phyloP scores from a whole-genome alignment of 2,329 filamentous ascomycete genomes.

The Aspergillus sp. region DNA sequence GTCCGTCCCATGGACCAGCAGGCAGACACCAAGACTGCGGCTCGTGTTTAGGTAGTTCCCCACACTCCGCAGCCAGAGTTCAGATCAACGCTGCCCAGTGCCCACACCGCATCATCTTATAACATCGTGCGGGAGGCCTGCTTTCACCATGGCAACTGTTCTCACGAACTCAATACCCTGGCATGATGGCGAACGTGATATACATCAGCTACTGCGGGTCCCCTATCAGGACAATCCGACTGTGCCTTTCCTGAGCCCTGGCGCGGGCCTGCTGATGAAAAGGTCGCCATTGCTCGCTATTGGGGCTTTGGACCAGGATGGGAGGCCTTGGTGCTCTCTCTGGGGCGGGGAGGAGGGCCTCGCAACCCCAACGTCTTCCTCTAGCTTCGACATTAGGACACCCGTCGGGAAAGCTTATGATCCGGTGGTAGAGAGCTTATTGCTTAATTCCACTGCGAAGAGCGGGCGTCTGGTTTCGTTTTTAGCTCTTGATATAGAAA shows the following conservation, averaged over 20 bases:
- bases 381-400: constrained; percentile 63
- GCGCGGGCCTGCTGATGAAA: constrained; percentile 61
- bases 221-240: constrained; percentile 67
- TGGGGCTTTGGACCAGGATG: constrained; percentile 66
- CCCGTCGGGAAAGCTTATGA: constrained; percentile 63
- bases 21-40: not conserved
- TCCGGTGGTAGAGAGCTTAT: constrained; percentile 66
- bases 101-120: not conserved
- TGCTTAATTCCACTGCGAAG: constrained; percentile 46
- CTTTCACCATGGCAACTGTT: constrained; percentile 22
- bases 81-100: not conserved
- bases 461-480: constrained; percentile 57
- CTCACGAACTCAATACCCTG: constrained; percentile 41
- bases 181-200: constrained; percentile 65
- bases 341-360: constrained; percentile 75
- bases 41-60: not conserved
- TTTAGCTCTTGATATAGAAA: constrained; percentile 63
- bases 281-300: constrained; percentile 68
- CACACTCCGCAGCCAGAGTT: not conserved
- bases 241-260: constrained; percentile 58
- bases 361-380: constrained; percentile 60
- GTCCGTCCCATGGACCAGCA: not conserved
- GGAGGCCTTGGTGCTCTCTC: constrained; percentile 72
- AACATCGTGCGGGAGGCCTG: not conserved
- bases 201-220: constrained; percentile 63